These are phyloP conservation scores for Cordyceps farinosa DNA, from an alignment of 2,329 filamentous ascomycete species.

Conservation along the genomic window DNA sequence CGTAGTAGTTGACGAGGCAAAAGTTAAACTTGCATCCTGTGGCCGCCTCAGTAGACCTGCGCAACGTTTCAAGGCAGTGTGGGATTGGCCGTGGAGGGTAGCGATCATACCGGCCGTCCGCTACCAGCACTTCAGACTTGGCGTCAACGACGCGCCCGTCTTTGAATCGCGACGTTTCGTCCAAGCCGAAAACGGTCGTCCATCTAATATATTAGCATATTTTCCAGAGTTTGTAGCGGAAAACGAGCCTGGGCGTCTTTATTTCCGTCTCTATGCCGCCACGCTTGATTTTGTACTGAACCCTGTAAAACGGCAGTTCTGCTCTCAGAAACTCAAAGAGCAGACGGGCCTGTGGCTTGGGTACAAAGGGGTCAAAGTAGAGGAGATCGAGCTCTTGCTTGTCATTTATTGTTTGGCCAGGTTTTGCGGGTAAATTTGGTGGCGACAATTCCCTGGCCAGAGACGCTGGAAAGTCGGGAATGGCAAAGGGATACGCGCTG, in stretches of 20 bases:
- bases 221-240: not conserved
- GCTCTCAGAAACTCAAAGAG: constrained; percentile 68
- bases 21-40: constrained; percentile 72
- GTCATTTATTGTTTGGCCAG: constrained; percentile 57
- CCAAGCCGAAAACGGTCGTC: constrained; percentile 56
- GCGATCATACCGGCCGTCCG: constrained; percentile 51
- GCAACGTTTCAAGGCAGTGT: constrained; percentile 62
- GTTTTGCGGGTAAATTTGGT: constrained; percentile 45
- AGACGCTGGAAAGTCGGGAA: constrained; percentile 39
- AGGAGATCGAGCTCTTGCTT: constrained; percentile 69
- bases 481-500: constrained; percentile 48
- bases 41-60: constrained; percentile 59
- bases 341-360: constrained; percentile 49
- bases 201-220: constrained; percentile 29
- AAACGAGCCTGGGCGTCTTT: constrained; percentile 44
- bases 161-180: constrained; percentile 61
- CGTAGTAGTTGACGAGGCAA: constrained; percentile 79
- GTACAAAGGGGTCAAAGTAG: constrained; percentile 72
- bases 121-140: constrained; percentile 38
- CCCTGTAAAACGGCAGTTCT: constrained; percentile 73
- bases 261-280: constrained; percentile 60
- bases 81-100: constrained; percentile 68
- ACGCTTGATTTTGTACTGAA: constrained; percentile 69
- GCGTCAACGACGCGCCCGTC: constrained; percentile 42
- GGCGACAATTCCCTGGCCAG: constrained; percentile 40